Evolutionary conservation across 495 filamentous ascomycete species (phyloP), one percentile per base, ranked within the genome.

Genomic region (Penicillium longicatenatum): DNA sequence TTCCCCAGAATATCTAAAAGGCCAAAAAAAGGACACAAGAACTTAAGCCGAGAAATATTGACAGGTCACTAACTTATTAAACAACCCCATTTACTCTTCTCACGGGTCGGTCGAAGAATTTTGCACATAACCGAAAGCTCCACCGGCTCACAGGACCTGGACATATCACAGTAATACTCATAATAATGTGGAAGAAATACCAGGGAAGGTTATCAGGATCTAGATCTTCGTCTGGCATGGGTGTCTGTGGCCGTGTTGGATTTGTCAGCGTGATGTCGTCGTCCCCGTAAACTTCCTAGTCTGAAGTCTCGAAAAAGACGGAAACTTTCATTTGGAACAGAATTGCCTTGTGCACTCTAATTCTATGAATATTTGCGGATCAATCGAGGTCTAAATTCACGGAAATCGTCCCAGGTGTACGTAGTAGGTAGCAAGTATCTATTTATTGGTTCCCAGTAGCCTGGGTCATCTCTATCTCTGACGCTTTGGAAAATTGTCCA

Each of bases 131-230:
- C 29, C 14, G 11, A 22, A 19, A 44, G 17, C 11, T 46, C 39
- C 21, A 65, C 65, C 6, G 62, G 50, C 12, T 65, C 58, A 56
- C 62, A 62, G 7, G 42, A 21, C 24, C 65, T 52, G 2, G 41
- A 48, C n/a, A 51, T 7, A 45, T 67, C 65, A 12, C 42, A 59
- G 24, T 61, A 17, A 1, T 54, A 33, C 6, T 64, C 37, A 39
- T 39, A 17, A 39, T 39, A 17, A 39, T 39, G 37, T 6, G 17
- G 37, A 17, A 39, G 37, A n/a, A n/a, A 39, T 39, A 39, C 37
- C 37, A 39, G 19, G 22, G 43, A 8, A 46, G 43, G 7, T 46
- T 46, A 22, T 46, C 43, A 5, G 22, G 12, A n/a, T 46, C 22
- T 22, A 46, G 43, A 12, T 39, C 37, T 14, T 39, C n/a, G 16